Evolutionary conservation across 805 yeast species (phyloP), one percentile per base, ranked within the genome.

Genomic region (Cyberlindnera xylosilytica): DNA sequence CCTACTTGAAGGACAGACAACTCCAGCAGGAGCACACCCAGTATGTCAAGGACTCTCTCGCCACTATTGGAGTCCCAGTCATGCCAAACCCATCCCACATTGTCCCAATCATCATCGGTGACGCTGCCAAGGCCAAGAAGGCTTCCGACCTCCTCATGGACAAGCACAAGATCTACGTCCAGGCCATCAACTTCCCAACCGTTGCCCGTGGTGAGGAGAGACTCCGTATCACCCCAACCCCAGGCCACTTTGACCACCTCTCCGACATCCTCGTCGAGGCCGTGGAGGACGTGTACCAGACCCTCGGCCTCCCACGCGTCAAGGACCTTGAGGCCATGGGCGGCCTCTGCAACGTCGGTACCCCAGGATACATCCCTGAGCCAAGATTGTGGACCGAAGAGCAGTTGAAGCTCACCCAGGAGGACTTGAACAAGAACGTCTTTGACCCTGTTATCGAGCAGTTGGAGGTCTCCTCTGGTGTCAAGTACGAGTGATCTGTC

Each of bases 141-240:
- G 98, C 98, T 9, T 86, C 96, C 18, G 99, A 93, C 64, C 63
- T 85, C 64, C 78, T 93, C 60, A 79, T 93, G 73, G 76, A 83
- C 50, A 80, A 85, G 56, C 85, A 89, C 68, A 75, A 78, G 51
- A 90, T 93, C 62, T 93, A 93, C 60, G 99, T 95, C 35, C 99
- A 93, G 70, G 97, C 98, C 36, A 93, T 93, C 64, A 93, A 93
- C 71, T 93, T 84, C 80, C 99, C 99, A 47, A 93, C 99, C 19
- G 99, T 93, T 47, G 83, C 97, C 16, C 81, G 85, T 53, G 99
- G 99, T 47, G 83, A 89, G 52, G 99, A 93, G 70, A 82, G 99
- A 63, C 78, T 93, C 58, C 82, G 99, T 69, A 81, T 93, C 61
- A 93, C 99, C n/a, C 98, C 99, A 42, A 90, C 99, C 32, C 99